Evolutionary conservation across 371 early-diverging fungal species (phyloP), one percentile per base, ranked within the genome.

Genomic region (Coemansia sp.): DNA sequence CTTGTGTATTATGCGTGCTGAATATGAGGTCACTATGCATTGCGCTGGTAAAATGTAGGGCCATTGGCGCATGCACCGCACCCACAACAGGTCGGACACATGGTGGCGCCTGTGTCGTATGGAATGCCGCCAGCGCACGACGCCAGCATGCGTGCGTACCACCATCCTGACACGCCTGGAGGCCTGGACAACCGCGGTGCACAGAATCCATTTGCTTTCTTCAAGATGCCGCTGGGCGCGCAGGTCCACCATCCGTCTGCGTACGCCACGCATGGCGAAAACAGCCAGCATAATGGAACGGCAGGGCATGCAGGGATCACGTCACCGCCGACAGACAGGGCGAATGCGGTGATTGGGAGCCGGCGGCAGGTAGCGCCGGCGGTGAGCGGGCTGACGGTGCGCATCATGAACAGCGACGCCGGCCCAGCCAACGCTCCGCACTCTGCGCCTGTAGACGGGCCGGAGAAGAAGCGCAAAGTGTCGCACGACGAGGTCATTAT

Each of bases 141-240:
- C 5, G 40, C 65, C 0, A 14, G 58, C 34, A 29, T 59, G 45
- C 69, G 78, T 16, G 48, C 78, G 1, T 77, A 77, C 64, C 78
- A 77, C 58, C 78, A 77, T 27, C 78, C 78, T 5, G 78, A 77
- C 42, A 77, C 78, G 10, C 78, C 78, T 6, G 78, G 78, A 37
- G 78, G 78, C 3, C 76, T 57, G 2, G 74, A 74, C 26, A 69
- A 22, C 14, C 66, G 56, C 18, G 58, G 47, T 1, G 61, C 51
- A 5, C 66, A 63, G 59, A 69, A 66, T n/a, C 78, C 78, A 21
- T 77, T 77, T 67, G 78, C 77, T 4, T 77, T 77, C 37, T 77
- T 77, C 63, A 77, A 77, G 29, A 61, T 64, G 61, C 78, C 78
- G 3, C 69, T 76, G 2, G 77, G 77, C 24, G 55, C 63, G 18